Evolutionary conservation across 2,329 filamentous ascomycete genomes (phyloP).

Genomic region (Diplodia corticola): DNA sequence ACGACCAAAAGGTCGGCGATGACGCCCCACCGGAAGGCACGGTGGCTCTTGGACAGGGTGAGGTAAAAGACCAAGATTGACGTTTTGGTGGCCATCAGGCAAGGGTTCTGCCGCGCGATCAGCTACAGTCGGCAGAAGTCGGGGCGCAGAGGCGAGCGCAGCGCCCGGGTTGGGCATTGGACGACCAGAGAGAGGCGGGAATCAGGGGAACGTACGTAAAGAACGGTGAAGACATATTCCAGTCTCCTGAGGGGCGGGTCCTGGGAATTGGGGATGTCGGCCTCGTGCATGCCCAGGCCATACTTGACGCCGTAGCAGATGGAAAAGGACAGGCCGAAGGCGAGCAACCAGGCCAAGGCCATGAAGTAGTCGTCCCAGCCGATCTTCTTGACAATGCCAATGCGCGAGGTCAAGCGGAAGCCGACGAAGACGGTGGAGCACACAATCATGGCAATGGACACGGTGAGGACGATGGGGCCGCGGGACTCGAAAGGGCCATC

Average conservation of each 20-base stretch:
- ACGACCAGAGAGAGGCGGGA: neutral
- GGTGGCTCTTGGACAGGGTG: conserved; percentile 75
- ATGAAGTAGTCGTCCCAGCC: conserved; percentile 82
- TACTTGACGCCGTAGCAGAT: conserved; percentile 64
- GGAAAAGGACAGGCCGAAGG: conserved; percentile 66
- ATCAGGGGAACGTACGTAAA: conserved; percentile 51
- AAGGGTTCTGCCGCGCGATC: conserved; percentile 66
- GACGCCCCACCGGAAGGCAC: conserved; percentile 77
- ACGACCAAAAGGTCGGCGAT: conserved; percentile 76
- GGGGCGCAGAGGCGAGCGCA: neutral
- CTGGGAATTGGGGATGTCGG: conserved; percentile 56
- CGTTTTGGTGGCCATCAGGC: conserved; percentile 86
- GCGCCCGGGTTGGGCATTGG: too few species aligned
- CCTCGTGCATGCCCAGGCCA: conserved; percentile 69
- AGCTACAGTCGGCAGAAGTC: conserved; percentile 21
- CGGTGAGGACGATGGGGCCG: conserved; percentile 59
- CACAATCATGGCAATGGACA: conserved; percentile 68
- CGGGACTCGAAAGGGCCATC: conserved; percentile 26
- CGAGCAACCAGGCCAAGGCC: conserved; percentile 72
- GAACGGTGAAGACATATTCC: conserved; percentile 61
- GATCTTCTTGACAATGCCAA: conserved; percentile 69
- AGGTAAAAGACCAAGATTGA: conserved; percentile 93
- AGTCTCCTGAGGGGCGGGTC: conserved; percentile 56
- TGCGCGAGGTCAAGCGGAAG: conserved; percentile 71
- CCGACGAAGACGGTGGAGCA: conserved; percentile 74